Base-by-base conservation (phyloP, 2,329 filamentous ascomycete species). In the Didymella arachidicola region DNA sequence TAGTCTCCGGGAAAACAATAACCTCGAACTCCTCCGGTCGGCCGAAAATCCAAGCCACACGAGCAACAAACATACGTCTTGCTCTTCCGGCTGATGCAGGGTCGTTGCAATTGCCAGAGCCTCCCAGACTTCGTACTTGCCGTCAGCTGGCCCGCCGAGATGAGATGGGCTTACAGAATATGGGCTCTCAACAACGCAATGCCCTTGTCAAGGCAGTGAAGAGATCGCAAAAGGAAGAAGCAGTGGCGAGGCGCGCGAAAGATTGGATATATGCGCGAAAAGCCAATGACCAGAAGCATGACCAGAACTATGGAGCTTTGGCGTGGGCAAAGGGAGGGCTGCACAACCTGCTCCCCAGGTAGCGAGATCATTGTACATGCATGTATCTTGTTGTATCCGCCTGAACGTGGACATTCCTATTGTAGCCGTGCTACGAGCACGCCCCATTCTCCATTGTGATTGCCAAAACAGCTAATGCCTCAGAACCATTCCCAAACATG, bases 211-310 rank as follows among this genome's bases (percentile, higher is more conserved):
- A 64, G 27, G 61, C 68, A 6, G 59, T 62, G 50, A 66, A 66
- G 45, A 69, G 62, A 47, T 63, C 64, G 16, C 65, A 69, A 54
- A 63, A 60, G 30, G 61, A 55, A 14, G 65, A 67, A 52, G 62
- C 54, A 11, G 55, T 59, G 22, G 60, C 65, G 3, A 50, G 34
- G 22, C 39, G 58, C 18, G 60, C 61, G 27, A 62, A 61, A 42
- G 59, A 66, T 19, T 67, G 66, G 63, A 58, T 43, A 3, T 63
- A 60, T 51, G 57, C 60, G 10, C 57, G 61, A 49, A 60, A 56
- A 18, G 57, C 57, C 18, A 68, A 68, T 25, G 49, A 52, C 26
- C 66, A 68, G 53, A 63, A 69, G 57, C 53, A 57, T 25, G 62
- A 64, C 32, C 62, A 63, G 22, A 26, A 41, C 6, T 30, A 54